These are phyloP conservation scores for Agrocybe pediades DNA, from an alignment of 768 basidiomycete species.

Conservation along the genomic window DNA sequence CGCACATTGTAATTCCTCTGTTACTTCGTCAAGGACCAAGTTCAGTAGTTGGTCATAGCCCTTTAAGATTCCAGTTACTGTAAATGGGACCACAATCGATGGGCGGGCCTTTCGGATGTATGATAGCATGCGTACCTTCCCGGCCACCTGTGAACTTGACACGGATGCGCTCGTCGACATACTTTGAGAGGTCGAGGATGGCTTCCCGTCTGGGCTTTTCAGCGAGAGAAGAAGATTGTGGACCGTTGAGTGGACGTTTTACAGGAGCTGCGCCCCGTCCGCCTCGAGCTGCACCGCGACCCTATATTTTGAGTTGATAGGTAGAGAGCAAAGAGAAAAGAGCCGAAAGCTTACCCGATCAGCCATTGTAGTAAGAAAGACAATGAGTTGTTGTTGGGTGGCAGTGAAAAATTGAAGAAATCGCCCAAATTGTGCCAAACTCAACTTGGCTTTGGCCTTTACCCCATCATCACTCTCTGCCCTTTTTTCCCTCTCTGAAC, in stretches of 20 bases:
- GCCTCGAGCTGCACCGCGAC: constrained; percentile 53
- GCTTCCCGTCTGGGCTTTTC: constrained; percentile 91
- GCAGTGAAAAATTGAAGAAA: constrained; percentile 26
- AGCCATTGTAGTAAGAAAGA: constrained; percentile 41
- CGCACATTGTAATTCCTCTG: constrained; percentile 57
- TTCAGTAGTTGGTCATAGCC: constrained; percentile 97
- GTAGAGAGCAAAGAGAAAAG: constrained; percentile 22
- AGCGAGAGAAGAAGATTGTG: constrained; percentile 42
- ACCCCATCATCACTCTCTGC: constrained; percentile 9
- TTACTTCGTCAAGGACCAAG: constrained; percentile 94
- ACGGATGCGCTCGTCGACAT: constrained; percentile 87
- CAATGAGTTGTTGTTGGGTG: constrained; percentile 9
- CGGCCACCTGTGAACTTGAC: constrained; percentile 99
- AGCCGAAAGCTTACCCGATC: constrained; percentile 54
- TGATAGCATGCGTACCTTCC: constrained; percentile 60
- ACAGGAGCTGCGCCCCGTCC: constrained; percentile 45
- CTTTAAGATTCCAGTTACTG: constrained; percentile 91
- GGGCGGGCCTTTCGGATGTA: constrained; percentile 6
- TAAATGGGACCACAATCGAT: constrained; percentile 4
- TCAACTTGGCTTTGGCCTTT: constrained; percentile 15
- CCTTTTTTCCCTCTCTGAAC: constrained; percentile 19
- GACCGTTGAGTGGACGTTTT: constrained; percentile 49
- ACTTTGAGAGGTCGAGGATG: constrained; percentile 94
- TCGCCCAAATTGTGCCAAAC: constrained; percentile 20
- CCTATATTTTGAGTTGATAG: constrained; percentile 48